Conservation (phyloP, 2,329 filamentous ascomycete species). For the Aspergillus terreus region DNA sequence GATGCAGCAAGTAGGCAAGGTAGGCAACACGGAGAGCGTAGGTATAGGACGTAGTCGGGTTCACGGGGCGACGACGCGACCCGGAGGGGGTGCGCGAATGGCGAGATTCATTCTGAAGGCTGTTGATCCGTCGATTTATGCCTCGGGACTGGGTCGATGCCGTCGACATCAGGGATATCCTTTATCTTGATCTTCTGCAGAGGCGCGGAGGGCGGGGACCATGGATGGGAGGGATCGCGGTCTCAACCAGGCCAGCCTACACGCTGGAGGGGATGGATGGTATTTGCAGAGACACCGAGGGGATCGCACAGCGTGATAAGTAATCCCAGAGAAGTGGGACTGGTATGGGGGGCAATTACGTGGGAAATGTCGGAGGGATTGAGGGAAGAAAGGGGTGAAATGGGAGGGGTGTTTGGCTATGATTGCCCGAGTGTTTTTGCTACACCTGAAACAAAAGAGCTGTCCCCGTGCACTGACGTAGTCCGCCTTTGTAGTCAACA, state of each 20-base stretch:
- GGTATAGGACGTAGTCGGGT: constrained; percentile 76
- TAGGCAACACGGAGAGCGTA: constrained; percentile 89
- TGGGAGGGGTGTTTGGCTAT: constrained; percentile 6
- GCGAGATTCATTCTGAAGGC: constrained; percentile 41
- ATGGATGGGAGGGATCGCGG: constrained; percentile 26
- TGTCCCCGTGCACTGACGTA: constrained; percentile 17
- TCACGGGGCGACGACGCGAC: constrained; percentile 41
- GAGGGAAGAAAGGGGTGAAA: constrained; percentile 16
- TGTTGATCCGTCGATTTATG: constrained; percentile 45
- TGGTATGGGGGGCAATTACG: constrained; percentile 3
- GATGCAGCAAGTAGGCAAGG: constrained; percentile 88
- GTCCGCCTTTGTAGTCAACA: neutral
- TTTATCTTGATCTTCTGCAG: constrained; percentile 21
- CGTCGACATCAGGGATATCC: constrained; percentile 42
- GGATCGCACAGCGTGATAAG: neutral
- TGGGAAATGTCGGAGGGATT: constrained; percentile 9
- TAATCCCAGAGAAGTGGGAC: neutral
- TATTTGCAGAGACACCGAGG: neutral
- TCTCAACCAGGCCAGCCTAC: constrained; percentile 11
- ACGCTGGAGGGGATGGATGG: constrained; percentile 7
- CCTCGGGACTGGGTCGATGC: constrained; percentile 44
- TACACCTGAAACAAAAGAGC: constrained; percentile 22
- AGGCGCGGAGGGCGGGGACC: constrained; percentile 29
- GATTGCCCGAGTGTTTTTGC: constrained; percentile 14
- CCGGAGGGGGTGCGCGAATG: constrained; percentile 42